Base-by-base conservation (phyloP, 2,329 filamentous ascomycete genomes). In the Fusarium mexicanum region DNA sequence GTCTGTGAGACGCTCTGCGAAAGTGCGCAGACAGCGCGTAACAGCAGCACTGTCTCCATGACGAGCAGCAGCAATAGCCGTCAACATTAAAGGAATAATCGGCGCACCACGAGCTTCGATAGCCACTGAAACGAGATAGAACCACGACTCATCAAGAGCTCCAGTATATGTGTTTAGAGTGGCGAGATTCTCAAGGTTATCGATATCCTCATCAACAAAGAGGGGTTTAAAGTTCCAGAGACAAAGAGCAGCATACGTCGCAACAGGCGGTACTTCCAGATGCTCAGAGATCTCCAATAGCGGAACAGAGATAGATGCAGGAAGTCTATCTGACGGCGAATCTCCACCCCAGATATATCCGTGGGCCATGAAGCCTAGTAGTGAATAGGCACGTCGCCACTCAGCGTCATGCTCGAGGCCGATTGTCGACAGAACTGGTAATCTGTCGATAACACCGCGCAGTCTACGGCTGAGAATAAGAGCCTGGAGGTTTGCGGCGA, bases 201-300 rank as follows among this genome's bases (percentile, higher is more conserved):
- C 94, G 65, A 96, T 90, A 41, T 90, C 89, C 82, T 98, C 95
- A 71, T 94, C 90, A 68, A 91, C 85, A 80, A 98, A 98, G 62
- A 98, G 89, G 2, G 95, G 94, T 83, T 95, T 96, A 87, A 95
- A 98, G 84, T 99, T 99, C 96, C 96, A 99, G 33, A 99, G 87
- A 75, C 94, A 96, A 8, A 98, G 87, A 13, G 93, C 94, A 12
- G 96, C 94, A 81, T 98, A 99, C 24, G 96, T 98, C 54, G 96
- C 96, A 35, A 99, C 96, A 3, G 95, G 94, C 12, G 94, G 95
- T 33, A 99, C 87, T 79, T 98, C 94, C 24, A 99, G 89, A 71
- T 91, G 90, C 50, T 89, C 86, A 76, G 94, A 96, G 53, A 97
- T 89, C 73, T 91, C 85, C 59, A 97, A 87, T 74, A 98, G 89